Evolutionary conservation across 2,329 filamentous ascomycete genomes (phyloP).

Genomic region (Curvularia spicifera): DNA sequence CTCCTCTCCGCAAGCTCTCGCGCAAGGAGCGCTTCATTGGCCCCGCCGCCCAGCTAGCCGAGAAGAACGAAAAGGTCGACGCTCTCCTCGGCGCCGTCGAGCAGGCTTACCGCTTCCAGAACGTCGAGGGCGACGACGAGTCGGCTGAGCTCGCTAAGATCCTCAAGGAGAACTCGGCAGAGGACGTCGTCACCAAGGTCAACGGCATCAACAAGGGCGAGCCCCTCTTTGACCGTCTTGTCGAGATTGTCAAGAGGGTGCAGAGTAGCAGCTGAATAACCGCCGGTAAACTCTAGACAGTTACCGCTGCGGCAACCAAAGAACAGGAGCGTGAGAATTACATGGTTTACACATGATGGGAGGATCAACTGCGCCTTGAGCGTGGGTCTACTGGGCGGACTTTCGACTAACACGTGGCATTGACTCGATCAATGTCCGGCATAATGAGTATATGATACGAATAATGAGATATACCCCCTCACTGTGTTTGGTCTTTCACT

Average conservation of each 20-base stretch:
- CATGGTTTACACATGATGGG: constrained; percentile 9
- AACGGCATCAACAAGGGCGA: constrained; percentile 80
- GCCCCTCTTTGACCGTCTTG: constrained; percentile 76
- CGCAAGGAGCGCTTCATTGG: constrained; percentile 96
- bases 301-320: constrained; percentile 1
- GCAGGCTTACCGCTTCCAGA: constrained; percentile 94
- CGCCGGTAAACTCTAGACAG: constrained; percentile 22
- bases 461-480: constrained; percentile 23
- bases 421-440: constrained; percentile 16
- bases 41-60: constrained; percentile 86
- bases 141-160: constrained; percentile 84
- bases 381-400: constrained; percentile 9
- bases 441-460: constrained; percentile 29
- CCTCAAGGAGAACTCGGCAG: constrained; percentile 74
- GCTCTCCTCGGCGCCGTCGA: constrained; percentile 83
- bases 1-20: constrained; percentile 89
- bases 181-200: constrained; percentile 78
- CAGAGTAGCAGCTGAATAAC: constrained; percentile 56
- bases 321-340: constrained; percentile 6
- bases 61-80: constrained; percentile 74
- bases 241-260: constrained; percentile 81
- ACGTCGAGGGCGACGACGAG: constrained; percentile 90
- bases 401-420: constrained; percentile 13
- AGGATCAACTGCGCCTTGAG: constrained; percentile 18
- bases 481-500: too few relatives aligned